Percentiles rank a stretch among this genome's conserved stretches.
phyloP scores from a whole-genome alignment of 106 monocot genomes.

The Vanilla planifolia region DNA sequence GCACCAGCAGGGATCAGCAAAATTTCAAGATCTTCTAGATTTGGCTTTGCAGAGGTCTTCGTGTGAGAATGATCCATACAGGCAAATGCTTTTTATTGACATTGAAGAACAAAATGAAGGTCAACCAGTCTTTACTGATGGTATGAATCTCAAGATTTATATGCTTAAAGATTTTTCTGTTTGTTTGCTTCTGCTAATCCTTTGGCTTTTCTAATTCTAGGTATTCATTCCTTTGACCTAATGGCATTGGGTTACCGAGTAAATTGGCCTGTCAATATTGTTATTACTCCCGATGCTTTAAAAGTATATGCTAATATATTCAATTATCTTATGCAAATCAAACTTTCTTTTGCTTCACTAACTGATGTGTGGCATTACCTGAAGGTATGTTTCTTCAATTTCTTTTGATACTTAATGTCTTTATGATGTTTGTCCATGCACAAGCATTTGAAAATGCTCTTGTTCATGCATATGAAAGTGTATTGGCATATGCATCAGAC shows the following conservation, averaged over 20 bases:
- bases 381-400: conserved; percentile 29
- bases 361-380: conserved; percentile 47
- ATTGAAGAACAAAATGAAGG: conserved; percentile 21
- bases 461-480: no score
- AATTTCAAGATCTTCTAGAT: conserved; percentile 73
- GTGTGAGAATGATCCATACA: conserved; percentile 71
- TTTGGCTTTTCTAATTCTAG: conserved; percentile 26
- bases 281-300: conserved; percentile 62
- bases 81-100: conserved; percentile 64
- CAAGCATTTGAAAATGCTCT: no score
- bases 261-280: conserved; percentile 83
- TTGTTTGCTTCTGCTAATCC: not conserved
- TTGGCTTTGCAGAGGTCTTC: conserved; percentile 83
- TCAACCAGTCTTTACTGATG: conserved; percentile 21
- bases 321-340: conserved; percentile 72
- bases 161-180: not conserved
- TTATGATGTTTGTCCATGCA: no score
- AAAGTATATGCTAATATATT: conserved; percentile 78
- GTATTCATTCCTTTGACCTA: conserved; percentile 52
- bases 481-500: no score
- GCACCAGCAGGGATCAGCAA: conserved; percentile 36
- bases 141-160: conserved; percentile 18
- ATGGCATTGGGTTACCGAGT: conserved; percentile 72
- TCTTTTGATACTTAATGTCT: not conserved
- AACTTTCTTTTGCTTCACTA: conserved; percentile 52